phyloP scores from a whole-genome alignment of 495 filamentous ascomycete species.

The Tuber brumale region DNA sequence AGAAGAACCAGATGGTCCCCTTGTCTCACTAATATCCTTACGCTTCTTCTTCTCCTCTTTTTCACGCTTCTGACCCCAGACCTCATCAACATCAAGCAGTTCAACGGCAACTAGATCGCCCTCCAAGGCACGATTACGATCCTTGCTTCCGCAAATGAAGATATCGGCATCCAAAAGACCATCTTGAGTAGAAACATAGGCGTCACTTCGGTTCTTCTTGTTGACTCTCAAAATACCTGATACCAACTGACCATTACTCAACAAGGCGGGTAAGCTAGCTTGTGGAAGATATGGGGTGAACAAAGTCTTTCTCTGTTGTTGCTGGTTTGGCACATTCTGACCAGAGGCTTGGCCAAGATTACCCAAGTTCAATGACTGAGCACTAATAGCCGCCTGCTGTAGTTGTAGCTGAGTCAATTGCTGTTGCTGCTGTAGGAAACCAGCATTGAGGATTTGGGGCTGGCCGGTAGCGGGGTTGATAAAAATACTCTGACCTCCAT shows the following conservation, averaged over 20 bases:
- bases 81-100: conserved; percentile 94
- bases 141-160: conserved; percentile 98
- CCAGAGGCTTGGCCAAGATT: conserved; percentile 61
- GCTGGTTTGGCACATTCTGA: conserved; percentile 60
- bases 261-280: conserved; percentile 82
- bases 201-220: conserved; percentile 98
- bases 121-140: conserved; percentile 90
- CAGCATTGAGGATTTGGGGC: conserved; percentile 64
- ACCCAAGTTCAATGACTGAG: conserved; percentile 58
- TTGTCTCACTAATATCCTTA: conserved; percentile 92
- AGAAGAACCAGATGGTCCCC: conserved; percentile 63
- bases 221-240: conserved; percentile 95
- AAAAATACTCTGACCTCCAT: conserved; percentile 40
- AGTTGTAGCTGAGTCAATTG: conserved; percentile 88
- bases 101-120: conserved; percentile 94
- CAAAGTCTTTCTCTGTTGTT: conserved; percentile 93
- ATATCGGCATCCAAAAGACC: conserved; percentile 88
- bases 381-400: conserved; percentile 76
- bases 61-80: conserved; percentile 96
- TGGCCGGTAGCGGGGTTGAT: conserved; percentile 41
- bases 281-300: conserved; percentile 98
- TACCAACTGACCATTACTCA: conserved; percentile 88
- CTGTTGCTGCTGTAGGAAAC: conserved; percentile 80
- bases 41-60: conserved; percentile 99
- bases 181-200: conserved; percentile 90